phyloP scores from a whole-genome alignment of 768 basidiomycete genomes.

The Suillus subluteus region DNA sequence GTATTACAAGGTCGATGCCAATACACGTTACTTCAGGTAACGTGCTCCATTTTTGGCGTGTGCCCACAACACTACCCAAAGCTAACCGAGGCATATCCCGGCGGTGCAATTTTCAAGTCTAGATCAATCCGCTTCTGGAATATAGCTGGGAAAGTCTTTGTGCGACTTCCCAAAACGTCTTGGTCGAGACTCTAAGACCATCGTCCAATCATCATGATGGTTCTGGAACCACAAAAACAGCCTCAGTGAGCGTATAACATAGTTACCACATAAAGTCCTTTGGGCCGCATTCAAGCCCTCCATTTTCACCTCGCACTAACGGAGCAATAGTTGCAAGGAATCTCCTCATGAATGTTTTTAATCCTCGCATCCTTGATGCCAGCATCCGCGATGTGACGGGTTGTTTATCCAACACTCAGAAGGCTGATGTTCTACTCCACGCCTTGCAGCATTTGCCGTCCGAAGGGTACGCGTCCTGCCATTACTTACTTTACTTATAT shows the following conservation, averaged over 20 bases:
- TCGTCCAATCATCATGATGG: not conserved
- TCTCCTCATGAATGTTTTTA: conserved; percentile 61
- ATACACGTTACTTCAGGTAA: not conserved
- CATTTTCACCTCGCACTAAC: not conserved
- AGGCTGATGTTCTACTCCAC: conserved; percentile 71
- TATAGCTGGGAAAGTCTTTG: no score
- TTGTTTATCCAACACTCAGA: conserved; percentile 63
- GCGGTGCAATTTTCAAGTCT: no score
- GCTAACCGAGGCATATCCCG: no score
- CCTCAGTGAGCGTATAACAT: not conserved
- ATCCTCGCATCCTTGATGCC: conserved; percentile 77
- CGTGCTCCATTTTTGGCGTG: not conserved
- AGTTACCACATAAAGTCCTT: not conserved
- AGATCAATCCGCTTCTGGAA: no score
- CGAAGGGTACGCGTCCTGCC: conserved; percentile 54
- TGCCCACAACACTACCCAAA: no score
- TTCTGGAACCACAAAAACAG: not conserved
- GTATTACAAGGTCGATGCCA: not conserved
- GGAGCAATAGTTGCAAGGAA: not conserved
- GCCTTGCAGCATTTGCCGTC: conserved; percentile 82
- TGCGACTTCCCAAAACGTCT: no score
- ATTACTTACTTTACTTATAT: conserved; percentile 27
- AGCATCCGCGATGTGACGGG: conserved; percentile 70
- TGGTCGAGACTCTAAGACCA: no score
- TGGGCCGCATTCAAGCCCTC: not conserved